These are phyloP conservation scores for Candida oleophila DNA, from an alignment of 805 yeast species.

Conservation along the genomic window DNA sequence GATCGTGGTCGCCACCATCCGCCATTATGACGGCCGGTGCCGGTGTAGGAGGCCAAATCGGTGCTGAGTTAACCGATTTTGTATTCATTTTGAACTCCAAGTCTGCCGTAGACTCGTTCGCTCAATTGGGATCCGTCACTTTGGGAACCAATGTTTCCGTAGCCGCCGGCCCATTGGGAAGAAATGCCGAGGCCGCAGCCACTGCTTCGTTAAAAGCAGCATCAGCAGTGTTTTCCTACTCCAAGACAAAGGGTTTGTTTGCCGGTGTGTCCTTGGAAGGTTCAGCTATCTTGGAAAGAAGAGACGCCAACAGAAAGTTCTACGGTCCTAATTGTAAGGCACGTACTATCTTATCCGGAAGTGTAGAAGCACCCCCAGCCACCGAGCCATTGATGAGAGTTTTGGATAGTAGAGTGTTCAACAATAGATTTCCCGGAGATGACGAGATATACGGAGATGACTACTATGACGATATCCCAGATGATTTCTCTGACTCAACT, in stretches of 20 bases:
- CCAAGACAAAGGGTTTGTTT: constrained; percentile 93
- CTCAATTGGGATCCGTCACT: constrained; percentile 91
- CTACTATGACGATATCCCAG: constrained; percentile 72
- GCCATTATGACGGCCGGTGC: constrained; percentile 97
- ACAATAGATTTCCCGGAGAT: constrained; percentile 47
- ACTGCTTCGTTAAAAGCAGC: constrained; percentile 84
- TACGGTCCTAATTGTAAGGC: constrained; percentile 90
- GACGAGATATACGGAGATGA: constrained; percentile 57
- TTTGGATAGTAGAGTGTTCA: constrained; percentile 81
- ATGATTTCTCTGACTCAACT: constrained; percentile 59
- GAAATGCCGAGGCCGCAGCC: constrained; percentile 97
- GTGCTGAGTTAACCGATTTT: constrained; percentile 94
- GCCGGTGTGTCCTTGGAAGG: constrained; percentile 98
- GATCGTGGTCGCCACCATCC: constrained; percentile 96
- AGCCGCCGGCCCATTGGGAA: constrained; percentile 97
- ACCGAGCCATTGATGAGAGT: constrained; percentile 85
- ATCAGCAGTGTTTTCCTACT: constrained; percentile 89
- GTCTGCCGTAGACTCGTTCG: constrained; percentile 89
- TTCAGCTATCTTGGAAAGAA: constrained; percentile 91
- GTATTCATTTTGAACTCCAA: constrained; percentile 86
- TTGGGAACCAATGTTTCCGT: constrained; percentile 93
- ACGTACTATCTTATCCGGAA: constrained; percentile 77
- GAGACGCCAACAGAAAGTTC: constrained; percentile 95
- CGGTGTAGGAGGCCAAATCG: constrained; percentile 97
- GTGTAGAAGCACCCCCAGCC: constrained; percentile 90